Percentiles rank a stretch among this genome's conserved stretches.
Conservation (phyloP, 331 rosid species). For the Phaseolus coccineus region DNA sequence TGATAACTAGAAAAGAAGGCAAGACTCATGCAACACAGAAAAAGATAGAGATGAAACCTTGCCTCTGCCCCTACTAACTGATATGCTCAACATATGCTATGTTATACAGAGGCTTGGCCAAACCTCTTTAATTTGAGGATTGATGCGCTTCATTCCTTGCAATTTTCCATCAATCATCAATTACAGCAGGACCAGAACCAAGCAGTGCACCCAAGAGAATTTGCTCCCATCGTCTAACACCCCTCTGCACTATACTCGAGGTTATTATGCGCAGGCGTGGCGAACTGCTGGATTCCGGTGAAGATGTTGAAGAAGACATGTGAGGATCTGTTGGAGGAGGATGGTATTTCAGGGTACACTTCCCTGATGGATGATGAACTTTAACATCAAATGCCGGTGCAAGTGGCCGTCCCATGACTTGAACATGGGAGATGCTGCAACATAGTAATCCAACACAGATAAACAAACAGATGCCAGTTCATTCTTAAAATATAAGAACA, state of each 20-base stretch:
- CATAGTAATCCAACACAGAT: constrained; percentile 24
- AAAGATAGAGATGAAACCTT: background rate
- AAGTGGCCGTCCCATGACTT: constrained; percentile 60
- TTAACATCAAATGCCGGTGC: constrained; percentile 47
- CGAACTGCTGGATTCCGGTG: constrained; percentile 31
- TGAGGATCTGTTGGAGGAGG: constrained; percentile 10
- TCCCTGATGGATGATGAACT: constrained; percentile 47
- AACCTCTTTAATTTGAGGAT: background rate
- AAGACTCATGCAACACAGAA: background rate
- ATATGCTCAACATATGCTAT: constrained; percentile 9
- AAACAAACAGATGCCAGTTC: background rate
- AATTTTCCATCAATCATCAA: constrained; percentile 21
- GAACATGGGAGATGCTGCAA: constrained; percentile 69
- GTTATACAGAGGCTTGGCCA: background rate
- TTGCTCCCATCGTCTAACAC: constrained; percentile 43
- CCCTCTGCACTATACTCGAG: constrained; percentile 37
- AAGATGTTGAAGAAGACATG: background rate
- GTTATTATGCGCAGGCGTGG: constrained; percentile 42
- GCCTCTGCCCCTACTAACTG: background rate
- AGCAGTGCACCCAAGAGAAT: constrained; percentile 35
- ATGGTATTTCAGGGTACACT: constrained; percentile 50
- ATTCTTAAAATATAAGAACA: background rate
- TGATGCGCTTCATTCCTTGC: constrained; percentile 24
- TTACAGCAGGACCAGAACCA: constrained; percentile 33
- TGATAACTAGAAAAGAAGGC: background rate